Evolutionary conservation across 495 filamentous ascomycete species (phyloP), one percentile per base, ranked within the genome.

Genomic region (Trichodelitschia bisporula): DNA sequence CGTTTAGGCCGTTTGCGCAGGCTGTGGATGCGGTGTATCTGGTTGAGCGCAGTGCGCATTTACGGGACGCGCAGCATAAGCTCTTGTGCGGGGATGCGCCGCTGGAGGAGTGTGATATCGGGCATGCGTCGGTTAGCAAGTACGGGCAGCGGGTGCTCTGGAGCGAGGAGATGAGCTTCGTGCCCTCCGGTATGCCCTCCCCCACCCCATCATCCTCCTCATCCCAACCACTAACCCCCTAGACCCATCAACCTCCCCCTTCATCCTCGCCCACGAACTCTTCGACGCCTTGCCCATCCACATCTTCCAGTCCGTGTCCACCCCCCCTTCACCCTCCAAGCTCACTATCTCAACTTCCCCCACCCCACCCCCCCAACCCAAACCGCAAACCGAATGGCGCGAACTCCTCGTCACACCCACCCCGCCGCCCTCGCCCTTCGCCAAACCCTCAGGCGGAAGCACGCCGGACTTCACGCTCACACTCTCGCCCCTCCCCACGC

Each of bases 211-310:
- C n/a, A n/a, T n/a, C n/a, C n/a, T n/a, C n/a, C n/a, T 4, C 21
- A 14, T 35, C 3, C 27, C 16, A 15, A 34, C 32, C 33, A 32
- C 16, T 29, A 32, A 6, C 33, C 15, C 15, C 3, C 24, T 39
- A 55, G 48, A 58, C 43, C 50, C 57, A 36, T 56, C 37, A 34
- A 80, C 77, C 40, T 77, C 69, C 11, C 83, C 86, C 1, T 86
- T 92, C 51, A 86, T 95, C 30, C 63, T 93, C 20, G 86, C 84
- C 8, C 86, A 97, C 47, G 86, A 97, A 47, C 93, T 97, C 58
- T 95, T 97, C 51, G 86, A 97, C 43, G 86, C 86, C n/a, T 73
- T 95, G 4, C 86, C 86, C 21, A 91, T 97, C 43, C 80, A 97
- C 51, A 75, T 79, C 36, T 97, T 97, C 50, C 71, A 92, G 44